Percentiles rank a stretch among this genome's conserved stretches.
phyloP scores from a whole-genome alignment of 352 stramenopile species.

The Elongisporangium prolatum region DNA sequence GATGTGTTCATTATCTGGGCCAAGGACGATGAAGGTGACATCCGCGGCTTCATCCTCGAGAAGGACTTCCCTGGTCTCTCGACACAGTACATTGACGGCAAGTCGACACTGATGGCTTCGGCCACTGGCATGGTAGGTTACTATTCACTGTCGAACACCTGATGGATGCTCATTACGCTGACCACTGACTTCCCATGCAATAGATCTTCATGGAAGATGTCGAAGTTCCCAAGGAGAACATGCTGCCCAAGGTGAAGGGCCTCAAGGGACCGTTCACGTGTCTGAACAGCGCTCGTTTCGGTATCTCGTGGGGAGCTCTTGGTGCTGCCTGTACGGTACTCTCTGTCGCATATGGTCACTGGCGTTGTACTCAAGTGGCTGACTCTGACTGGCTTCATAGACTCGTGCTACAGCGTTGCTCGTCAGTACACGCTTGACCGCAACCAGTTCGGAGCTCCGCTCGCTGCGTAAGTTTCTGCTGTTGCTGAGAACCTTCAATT shows the following conservation, averaged over 20 bases:
- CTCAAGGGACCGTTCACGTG: conserved; percentile 96
- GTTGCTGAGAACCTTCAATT: background rate
- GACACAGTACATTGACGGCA: conserved; percentile 95
- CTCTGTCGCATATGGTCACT: background rate
- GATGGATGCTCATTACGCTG: background rate
- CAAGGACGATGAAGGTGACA: conserved; percentile 92
- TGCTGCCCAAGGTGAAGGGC: conserved; percentile 88
- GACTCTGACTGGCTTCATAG: conserved; percentile 17
- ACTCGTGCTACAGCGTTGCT: conserved; percentile 92
- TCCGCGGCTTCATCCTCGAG: conserved; percentile 94
- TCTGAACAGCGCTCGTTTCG: conserved; percentile 96
- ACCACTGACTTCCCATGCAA: background rate
- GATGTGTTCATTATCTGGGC: conserved; percentile 98
- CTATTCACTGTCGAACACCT: background rate
- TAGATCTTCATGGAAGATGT: conserved; percentile 98
- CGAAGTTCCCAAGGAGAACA: conserved; percentile 91
- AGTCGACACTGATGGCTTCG: conserved; percentile 93
- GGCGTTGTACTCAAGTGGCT: background rate
- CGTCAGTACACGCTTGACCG: conserved; percentile 95
- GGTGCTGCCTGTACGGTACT: conserved; percentile 85
- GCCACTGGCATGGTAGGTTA: conserved; percentile 88
- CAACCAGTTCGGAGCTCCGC: conserved; percentile 93
- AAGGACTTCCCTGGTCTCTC: conserved; percentile 92
- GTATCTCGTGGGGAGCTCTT: conserved; percentile 96
- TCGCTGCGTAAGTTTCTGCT: conserved; percentile 81